Conservation (phyloP, 768 basidiomycete genomes). For the Amanita brunnescens region DNA sequence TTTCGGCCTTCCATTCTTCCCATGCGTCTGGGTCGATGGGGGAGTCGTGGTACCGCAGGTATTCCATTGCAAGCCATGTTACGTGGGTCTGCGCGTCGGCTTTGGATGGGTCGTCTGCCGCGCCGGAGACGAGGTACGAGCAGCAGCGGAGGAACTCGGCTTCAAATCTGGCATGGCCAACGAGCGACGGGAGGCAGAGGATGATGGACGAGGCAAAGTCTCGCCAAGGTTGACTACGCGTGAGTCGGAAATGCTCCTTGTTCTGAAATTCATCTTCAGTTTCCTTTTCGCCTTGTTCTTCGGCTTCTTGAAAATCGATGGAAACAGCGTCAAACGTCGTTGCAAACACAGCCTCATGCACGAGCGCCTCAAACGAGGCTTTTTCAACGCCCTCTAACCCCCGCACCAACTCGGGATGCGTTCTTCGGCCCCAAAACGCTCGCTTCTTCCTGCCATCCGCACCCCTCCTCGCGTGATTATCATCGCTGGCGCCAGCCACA, state of each 20-base stretch:
- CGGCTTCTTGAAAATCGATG: background rate
- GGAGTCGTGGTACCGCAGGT: slow-evolving; percentile 46
- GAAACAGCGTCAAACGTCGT: slow-evolving; percentile 42
- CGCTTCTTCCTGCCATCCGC: slow-evolving; percentile 43
- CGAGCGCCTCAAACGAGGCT: slow-evolving; percentile 70
- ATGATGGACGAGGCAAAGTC: slow-evolving; percentile 55
- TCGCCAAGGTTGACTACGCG: slow-evolving; percentile 35
- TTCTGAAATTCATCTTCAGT: slow-evolving; percentile 13
- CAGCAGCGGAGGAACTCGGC: slow-evolving; percentile 62
- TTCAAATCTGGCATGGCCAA: slow-evolving; percentile 53
- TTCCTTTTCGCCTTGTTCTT: slow-evolving; percentile 8
- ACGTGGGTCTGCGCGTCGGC: slow-evolving; percentile 38
- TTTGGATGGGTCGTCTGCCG: slow-evolving; percentile 27
- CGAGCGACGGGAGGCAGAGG: slow-evolving; percentile 49
- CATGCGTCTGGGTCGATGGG: slow-evolving; percentile 46
- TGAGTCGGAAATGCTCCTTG: slow-evolving; percentile 6
- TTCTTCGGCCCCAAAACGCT: slow-evolving; percentile 69
- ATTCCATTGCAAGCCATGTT: slow-evolving; percentile 58
- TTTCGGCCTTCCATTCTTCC: slow-evolving; percentile 48
- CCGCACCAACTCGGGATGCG: slow-evolving; percentile 61
- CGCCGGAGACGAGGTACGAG: slow-evolving; percentile 51
- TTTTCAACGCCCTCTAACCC: slow-evolving; percentile 38
- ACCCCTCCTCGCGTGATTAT: slow-evolving; percentile 28
- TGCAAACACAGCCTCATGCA: slow-evolving; percentile 76
- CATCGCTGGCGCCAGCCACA: slow-evolving; percentile 9